Percentiles rank a stretch among this genome's conserved stretches.
Evolutionary conservation across 768 basidiomycete species (phyloP).

Genomic region (Coprinellus micaceus): DNA sequence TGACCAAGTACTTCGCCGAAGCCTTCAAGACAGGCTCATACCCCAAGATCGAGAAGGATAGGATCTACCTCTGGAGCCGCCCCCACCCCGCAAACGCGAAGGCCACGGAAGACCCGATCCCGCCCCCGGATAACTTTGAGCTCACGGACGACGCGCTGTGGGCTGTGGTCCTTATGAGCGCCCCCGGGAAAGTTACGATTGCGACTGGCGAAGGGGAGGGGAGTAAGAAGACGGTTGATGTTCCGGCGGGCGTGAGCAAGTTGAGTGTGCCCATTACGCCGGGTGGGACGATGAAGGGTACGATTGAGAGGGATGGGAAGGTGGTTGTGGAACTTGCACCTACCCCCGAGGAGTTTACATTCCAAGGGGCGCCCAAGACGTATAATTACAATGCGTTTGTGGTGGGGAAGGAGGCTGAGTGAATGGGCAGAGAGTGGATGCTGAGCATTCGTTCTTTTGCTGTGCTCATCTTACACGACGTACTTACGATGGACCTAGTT

Average conservation of each 20-base stretch:
- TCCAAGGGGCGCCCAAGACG: conserved; percentile 45
- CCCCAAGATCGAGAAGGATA: conserved; percentile 56
- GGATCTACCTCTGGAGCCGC: conserved; percentile 68
- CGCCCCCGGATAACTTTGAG: conserved; percentile 53
- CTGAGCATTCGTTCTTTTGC: not conserved
- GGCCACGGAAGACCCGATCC: conserved; percentile 48
- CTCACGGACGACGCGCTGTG: conserved; percentile 62
- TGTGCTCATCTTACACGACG: too few relatives aligned
- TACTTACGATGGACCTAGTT: too few relatives aligned
- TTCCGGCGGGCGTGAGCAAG: conserved; percentile 57
- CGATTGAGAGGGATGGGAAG: conserved; percentile 46
- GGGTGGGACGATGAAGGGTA: conserved; percentile 48
- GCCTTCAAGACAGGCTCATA: conserved; percentile 70
- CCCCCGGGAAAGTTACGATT: conserved; percentile 53
- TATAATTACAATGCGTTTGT: conserved; percentile 79
- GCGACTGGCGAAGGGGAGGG: conserved; percentile 42
- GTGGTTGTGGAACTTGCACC: conserved; percentile 40
- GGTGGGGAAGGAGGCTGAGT: conserved; percentile 20
- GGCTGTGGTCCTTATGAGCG: conserved; percentile 63
- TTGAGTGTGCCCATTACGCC: conserved; percentile 53
- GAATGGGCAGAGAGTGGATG: conserved; percentile 18
- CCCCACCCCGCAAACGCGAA: conserved; percentile 55
- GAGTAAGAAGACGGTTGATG: conserved; percentile 36
- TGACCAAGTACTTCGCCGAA: conserved; percentile 63
- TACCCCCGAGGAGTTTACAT: conserved; percentile 47